Evolutionary conservation across 1,139 yeast genomes (phyloP).

Genomic region (Protomyces arabidopsidicola): DNA sequence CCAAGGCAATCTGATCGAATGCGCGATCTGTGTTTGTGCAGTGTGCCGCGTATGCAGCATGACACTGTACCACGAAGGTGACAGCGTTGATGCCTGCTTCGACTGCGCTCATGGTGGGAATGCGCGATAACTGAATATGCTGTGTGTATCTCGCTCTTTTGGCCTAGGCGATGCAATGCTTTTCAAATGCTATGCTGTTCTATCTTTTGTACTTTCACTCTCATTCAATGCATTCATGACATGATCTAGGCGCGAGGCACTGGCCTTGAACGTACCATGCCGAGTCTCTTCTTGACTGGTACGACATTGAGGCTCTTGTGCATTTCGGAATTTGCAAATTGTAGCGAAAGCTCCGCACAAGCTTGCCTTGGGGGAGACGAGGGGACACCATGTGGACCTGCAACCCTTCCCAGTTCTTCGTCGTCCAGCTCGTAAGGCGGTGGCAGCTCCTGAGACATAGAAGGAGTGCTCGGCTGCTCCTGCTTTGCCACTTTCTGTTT

Average conservation of each 20-base stretch:
- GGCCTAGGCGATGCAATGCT: background rate
- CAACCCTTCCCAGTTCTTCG: too few relatives aligned
- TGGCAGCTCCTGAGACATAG: too few relatives aligned
- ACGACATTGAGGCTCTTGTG: background rate
- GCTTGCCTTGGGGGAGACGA: too few relatives aligned
- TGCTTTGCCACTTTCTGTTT: background rate
- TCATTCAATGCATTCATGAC: background rate
- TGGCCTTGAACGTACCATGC: conserved; percentile 22
- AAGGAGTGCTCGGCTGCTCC: too few relatives aligned
- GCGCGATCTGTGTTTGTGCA: conserved; percentile 1
- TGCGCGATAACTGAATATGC: too few relatives aligned
- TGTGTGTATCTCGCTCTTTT: background rate
- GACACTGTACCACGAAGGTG: conserved; percentile 3
- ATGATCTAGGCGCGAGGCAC: background rate
- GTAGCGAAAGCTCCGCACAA: too few relatives aligned
- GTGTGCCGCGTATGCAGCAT: conserved; percentile 18
- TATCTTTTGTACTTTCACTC: too few relatives aligned
- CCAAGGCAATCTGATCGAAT: background rate
- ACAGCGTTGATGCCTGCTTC: conserved; percentile 10
- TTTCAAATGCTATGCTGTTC: background rate
- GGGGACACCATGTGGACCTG: too few relatives aligned
- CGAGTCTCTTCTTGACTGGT: conserved; percentile 1
- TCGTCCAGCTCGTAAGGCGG: too few relatives aligned
- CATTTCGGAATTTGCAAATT: too few relatives aligned
- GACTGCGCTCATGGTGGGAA: background rate